Evolutionary conservation across 768 basidiomycete genomes (phyloP), one percentile per base, ranked within the genome.

Genomic region (Dendrothele bispora): DNA sequence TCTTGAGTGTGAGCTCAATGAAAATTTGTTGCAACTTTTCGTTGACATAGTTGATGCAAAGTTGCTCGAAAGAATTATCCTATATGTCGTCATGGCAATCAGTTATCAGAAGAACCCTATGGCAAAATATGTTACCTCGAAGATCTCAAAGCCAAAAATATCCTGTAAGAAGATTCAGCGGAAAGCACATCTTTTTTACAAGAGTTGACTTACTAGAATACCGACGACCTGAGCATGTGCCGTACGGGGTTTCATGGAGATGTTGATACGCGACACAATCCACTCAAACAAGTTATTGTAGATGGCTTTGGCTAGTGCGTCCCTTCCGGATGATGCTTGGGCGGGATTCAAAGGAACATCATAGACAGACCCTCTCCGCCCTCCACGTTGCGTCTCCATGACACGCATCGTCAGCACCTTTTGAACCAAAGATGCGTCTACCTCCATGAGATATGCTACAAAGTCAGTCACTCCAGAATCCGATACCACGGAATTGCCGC

Each of bases 41-140:
- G 77, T 99, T 99, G 72, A 98, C 97, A 60, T 99, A 99, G 74
- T 99, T 99, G 78, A 99, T 99, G 73, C 97, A 99, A 17, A 99
- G 83, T 67, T 99, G 94, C 63, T 95, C 93, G 61, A 95, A 94
- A 4, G 91, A 93, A 67, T 95, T 95, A 65, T 94, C 90, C 88
- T 94, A 22, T 17, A 39, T 28, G 41, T 43, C 47, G 49, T 10
- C 51, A 35, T 48, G 24, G 54, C 26, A 5, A 17, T 28, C 2
- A 24, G 27, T 20, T 43, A 29, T 22, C 14, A 18, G 26, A 12
- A 28, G 18, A 22, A 27, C 12, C 14, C 39, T 25, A n/a, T n/a
- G n/a, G n/a, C 25, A 43, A 38, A 11, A 36, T 47, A 29, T 43
- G 66, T 30, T 60, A 89, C 90, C 74, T 95, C 88, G 62, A 99